Conservation (phyloP, 495 filamentous ascomycete genomes). For the Podospora anserina region DNA sequence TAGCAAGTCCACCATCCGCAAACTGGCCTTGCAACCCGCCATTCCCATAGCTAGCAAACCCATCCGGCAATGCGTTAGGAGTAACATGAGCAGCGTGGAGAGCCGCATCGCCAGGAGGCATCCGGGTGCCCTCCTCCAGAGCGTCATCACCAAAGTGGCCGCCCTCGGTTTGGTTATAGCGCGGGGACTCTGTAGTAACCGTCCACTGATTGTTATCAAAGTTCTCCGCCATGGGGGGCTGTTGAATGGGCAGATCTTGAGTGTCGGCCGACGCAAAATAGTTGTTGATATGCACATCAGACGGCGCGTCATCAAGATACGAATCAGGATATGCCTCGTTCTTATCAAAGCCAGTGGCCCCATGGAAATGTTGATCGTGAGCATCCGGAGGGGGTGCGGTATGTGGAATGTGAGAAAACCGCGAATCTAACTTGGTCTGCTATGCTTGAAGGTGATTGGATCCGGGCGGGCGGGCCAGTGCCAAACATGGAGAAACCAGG, state of each 20-base stretch:
- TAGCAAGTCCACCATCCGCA: neutral
- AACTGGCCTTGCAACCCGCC: neutral
- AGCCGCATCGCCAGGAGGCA: conserved; percentile 12
- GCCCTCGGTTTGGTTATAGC: conserved; percentile 29
- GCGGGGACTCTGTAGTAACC: conserved; percentile 21
- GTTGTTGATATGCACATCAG: conserved; percentile 16
- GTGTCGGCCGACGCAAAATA: conserved; percentile 16
- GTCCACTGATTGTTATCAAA: conserved; percentile 28
- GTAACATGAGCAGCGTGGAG: conserved; percentile 14
- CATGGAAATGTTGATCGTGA: neutral
- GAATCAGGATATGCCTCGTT: neutral
- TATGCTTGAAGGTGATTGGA: conserved; percentile 20
- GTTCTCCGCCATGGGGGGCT: conserved; percentile 15
- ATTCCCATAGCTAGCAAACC: conserved; percentile 29
- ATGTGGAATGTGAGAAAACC: conserved; percentile 33
- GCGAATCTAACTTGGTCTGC: conserved; percentile 36
- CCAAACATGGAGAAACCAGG: conserved; percentile 28
- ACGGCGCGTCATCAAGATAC: neutral
- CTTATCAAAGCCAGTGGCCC: neutral
- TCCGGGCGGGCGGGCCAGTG: conserved; percentile 14
- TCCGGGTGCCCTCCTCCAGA: conserved; percentile 18
- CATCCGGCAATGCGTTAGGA: conserved; percentile 21
- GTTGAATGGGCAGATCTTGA: conserved; percentile 6
- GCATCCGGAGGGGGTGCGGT: neutral
- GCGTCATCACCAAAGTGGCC: conserved; percentile 27